Evolutionary conservation across 192 early-diverging fungal species (phyloP).

Genomic region (Allomyces javanicus): DNA sequence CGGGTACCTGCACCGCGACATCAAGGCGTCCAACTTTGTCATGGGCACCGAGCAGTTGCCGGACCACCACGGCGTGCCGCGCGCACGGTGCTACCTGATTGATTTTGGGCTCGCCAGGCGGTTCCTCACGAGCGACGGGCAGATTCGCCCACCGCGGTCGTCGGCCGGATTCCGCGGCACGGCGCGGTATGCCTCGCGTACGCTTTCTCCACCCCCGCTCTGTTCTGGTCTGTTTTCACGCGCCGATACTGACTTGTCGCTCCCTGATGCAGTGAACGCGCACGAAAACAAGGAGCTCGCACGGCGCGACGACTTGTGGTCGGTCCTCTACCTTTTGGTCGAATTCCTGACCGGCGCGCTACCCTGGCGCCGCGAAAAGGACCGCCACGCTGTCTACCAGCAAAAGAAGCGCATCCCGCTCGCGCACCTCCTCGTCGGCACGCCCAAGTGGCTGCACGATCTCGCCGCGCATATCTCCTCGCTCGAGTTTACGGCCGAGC

Average conservation of each 20-base stretch:
- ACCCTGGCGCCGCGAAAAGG: conserved; percentile 39
- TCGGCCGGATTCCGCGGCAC: conserved; percentile 39
- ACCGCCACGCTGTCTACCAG: conserved; percentile 4
- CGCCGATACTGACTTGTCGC: too few relatives aligned
- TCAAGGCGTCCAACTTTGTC: conserved; percentile 21
- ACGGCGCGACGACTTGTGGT: conserved; percentile 36
- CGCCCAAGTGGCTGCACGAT: conserved; percentile 5
- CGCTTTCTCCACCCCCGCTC: too few relatives aligned
- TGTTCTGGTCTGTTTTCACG: too few relatives aligned
- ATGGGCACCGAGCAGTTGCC: neutral
- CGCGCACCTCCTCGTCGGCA: conserved; percentile 9
- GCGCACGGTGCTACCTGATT: conserved; percentile 21
- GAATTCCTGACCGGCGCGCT: conserved; percentile 28
- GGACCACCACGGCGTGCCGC: neutral
- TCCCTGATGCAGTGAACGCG: too few relatives aligned
- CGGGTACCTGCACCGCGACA: conserved; percentile 32
- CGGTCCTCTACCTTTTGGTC: conserved; percentile 27
- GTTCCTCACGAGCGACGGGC: conserved; percentile 11
- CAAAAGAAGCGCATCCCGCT: conserved; percentile 8
- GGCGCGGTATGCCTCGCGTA: conserved; percentile 20
- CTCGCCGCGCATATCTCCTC: conserved; percentile 11
- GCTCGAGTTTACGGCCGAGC: conserved; percentile 14
- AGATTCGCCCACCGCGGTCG: conserved; percentile 17
- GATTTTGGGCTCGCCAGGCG: conserved; percentile 29
- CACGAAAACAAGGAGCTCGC: conserved; percentile 20